Evolutionary conservation across 176 grass and related monocot species (phyloP).

Genomic region (Saccharum spontaneum): DNA sequence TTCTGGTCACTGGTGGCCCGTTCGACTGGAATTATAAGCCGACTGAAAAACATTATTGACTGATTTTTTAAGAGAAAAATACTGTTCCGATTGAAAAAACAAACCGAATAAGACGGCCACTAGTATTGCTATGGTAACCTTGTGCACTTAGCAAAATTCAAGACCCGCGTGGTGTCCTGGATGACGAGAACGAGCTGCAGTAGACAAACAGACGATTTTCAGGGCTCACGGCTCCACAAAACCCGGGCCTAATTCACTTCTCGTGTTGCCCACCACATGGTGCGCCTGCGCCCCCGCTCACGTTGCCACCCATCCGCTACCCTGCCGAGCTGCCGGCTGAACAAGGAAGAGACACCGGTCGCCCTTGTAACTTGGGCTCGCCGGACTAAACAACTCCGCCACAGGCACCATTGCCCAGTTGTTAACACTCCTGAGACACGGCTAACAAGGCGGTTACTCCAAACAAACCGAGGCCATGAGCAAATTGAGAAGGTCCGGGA

Average conservation of each 20-base stretch:
- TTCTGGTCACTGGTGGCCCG: too few relatives aligned
- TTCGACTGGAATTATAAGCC: too few relatives aligned
- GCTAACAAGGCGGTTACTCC: neutral
- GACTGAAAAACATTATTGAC: too few relatives aligned
- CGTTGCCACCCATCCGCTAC: neutral
- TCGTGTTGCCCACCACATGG: constrained; percentile 16
- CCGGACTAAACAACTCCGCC: constrained; percentile 5
- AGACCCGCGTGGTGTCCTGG: neutral
- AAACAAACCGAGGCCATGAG: neutral
- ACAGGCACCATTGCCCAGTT: neutral
- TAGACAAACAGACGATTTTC: neutral
- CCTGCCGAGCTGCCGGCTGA: neutral
- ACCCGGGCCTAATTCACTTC: neutral
- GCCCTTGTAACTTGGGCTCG: constrained; percentile 17
- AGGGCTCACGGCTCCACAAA: neutral
- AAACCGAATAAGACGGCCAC: too few relatives aligned
- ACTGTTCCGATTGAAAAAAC: too few relatives aligned
- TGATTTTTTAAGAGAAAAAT: rapidly evolving
- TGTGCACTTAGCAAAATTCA: neutral
- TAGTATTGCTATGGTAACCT: neutral
- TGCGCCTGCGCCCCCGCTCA: neutral
- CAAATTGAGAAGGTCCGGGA: neutral
- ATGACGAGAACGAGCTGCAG: neutral
- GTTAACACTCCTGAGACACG: neutral
- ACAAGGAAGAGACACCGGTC: neutral